Evolutionary conservation across 2,329 filamentous ascomycete species (phyloP).

Genomic region (Lachnellula suecica): DNA sequence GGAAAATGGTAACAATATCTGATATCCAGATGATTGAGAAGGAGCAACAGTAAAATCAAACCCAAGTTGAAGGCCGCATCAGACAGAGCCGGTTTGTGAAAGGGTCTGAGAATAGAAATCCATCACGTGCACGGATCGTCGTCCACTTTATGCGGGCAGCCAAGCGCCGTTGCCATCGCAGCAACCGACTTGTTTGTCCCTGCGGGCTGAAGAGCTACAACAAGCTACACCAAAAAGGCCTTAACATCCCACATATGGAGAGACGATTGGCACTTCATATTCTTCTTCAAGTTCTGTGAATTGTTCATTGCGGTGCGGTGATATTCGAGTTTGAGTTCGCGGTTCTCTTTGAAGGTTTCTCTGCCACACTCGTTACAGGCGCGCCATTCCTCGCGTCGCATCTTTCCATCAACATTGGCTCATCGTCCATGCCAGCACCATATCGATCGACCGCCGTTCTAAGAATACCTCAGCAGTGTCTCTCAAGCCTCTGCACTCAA

Average conservation of each 20-base stretch:
- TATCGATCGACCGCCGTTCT: constrained; percentile 7
- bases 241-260: background rate
- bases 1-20: too few relatives aligned
- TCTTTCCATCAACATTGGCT: constrained; percentile 10
- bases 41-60: too few relatives aligned
- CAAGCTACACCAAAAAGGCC: too few relatives aligned
- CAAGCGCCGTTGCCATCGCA: background rate
- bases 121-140: background rate
- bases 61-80: too few relatives aligned
- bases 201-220: too few relatives aligned
- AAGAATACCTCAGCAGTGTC: constrained; percentile 6
- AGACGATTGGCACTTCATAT: too few relatives aligned
- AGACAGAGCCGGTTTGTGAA: too few relatives aligned
- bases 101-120: background rate
- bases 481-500: background rate
- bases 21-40: too few relatives aligned
- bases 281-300: too few relatives aligned
- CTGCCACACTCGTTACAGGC: background rate
- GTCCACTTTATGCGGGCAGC: background rate
- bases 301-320: background rate
- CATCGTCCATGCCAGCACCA: constrained; percentile 19
- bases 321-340: background rate
- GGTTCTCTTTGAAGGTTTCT: background rate
- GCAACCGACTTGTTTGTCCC: background rate
- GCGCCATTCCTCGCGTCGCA: constrained; percentile 21